phyloP scores from a whole-genome alignment of 2,329 filamentous ascomycete genomes.

The Fusarium aywerte region DNA sequence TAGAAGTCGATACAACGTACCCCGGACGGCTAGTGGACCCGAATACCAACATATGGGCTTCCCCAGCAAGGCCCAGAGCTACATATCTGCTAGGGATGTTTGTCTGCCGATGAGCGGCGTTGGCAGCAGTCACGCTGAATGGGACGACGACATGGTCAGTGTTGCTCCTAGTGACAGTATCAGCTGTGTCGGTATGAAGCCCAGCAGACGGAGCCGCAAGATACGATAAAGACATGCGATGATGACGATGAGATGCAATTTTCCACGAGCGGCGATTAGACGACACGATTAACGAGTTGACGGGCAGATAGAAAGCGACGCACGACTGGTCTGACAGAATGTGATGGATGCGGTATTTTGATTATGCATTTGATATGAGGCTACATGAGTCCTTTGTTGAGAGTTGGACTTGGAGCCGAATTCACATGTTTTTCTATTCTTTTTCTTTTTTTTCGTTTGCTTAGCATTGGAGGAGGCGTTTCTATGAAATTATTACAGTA shows the following conservation, averaged over 20 bases:
- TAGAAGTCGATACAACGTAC: conserved; percentile 43
- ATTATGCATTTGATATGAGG: not conserved
- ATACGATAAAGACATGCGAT: conserved; percentile 33
- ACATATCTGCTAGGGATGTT: conserved; percentile 50
- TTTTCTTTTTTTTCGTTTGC: not conserved
- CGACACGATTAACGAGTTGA: conserved; percentile 27
- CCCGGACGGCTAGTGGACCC: conserved; percentile 34
- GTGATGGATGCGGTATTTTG: conserved; percentile 11
- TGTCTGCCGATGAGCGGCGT: conserved; percentile 56
- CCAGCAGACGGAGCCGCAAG: conserved; percentile 43
- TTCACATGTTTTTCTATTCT: not conserved
- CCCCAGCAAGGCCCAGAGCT: conserved; percentile 41
- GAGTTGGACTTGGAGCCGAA: conserved; percentile 2
- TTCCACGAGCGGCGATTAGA: conserved; percentile 17
- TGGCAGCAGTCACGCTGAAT: conserved; percentile 55
- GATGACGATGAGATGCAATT: conserved; percentile 16
- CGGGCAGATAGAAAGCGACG: conserved; percentile 23
- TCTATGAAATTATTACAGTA: conserved; percentile 4
- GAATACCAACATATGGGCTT: conserved; percentile 36
- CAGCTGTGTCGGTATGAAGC: conserved; percentile 64
- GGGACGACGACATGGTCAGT: conserved; percentile 63
- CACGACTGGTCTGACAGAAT: conserved; percentile 12
- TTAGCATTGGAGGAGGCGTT: conserved; percentile 30
- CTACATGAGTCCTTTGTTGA: conserved; percentile 1
- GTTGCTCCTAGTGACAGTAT: conserved; percentile 71